Percentiles rank a stretch among this genome's conserved stretches.
phyloP scores from a whole-genome alignment of 345 rosid species.

The Corchorus capsularis region DNA sequence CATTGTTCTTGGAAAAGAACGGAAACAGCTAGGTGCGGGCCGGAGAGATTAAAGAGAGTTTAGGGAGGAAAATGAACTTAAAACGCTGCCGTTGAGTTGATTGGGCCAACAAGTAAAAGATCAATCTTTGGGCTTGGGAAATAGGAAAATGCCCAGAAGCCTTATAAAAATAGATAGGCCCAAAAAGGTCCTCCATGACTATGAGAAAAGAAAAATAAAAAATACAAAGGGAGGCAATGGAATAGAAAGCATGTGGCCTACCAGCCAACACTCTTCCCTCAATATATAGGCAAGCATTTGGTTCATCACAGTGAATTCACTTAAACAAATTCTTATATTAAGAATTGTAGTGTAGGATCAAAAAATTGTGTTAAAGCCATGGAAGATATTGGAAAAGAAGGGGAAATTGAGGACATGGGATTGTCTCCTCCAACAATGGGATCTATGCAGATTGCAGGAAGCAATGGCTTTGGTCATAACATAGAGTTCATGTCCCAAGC shows the following conservation, averaged over 20 bases:
- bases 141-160: too few species aligned
- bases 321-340: conserved; percentile 16
- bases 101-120: too few species aligned
- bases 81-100: too few species aligned
- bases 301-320: conserved; percentile 66
- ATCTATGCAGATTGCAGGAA: conserved; percentile 79
- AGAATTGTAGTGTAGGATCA: background rate
- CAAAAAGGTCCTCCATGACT: too few species aligned
- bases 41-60: too few species aligned
- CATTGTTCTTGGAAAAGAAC: conserved; percentile 25
- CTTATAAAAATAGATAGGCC: too few species aligned
- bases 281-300: conserved; percentile 53
- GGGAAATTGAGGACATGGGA: conserved; percentile 55
- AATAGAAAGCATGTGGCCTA: conserved; percentile 76
- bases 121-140: too few species aligned
- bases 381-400: conserved; percentile 50
- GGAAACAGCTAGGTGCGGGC: too few species aligned
- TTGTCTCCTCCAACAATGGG: conserved; percentile 58
- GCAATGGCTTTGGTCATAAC: conserved; percentile 72
- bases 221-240: conserved; percentile 9
- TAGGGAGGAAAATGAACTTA: too few species aligned
- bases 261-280: conserved; percentile 47
- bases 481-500: conserved; percentile 84
- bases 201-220: background rate
- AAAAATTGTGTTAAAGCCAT: conserved; percentile 25